Evolutionary conservation across 108 stramenopile genomes (phyloP).

Genomic region (Nitzschia inconspicua): DNA sequence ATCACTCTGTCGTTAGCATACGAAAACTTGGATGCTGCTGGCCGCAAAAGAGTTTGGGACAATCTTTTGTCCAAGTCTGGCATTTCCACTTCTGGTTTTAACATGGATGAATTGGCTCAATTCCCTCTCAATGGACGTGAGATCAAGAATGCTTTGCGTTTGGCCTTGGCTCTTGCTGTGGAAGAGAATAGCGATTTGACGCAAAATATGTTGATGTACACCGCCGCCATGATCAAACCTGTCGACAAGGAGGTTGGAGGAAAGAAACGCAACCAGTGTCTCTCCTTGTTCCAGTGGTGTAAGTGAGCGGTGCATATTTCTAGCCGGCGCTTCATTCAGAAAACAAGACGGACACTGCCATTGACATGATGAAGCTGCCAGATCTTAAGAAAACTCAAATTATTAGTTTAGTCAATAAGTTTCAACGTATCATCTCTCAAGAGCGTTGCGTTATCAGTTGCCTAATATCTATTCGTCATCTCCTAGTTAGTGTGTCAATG

Average conservation of each 20-base stretch:
- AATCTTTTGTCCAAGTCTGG: constrained; percentile 51
- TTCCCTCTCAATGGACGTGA: constrained; percentile 59
- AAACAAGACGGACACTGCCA: no score
- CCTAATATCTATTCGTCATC: no score
- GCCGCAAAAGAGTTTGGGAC: constrained; percentile 50
- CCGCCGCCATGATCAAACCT: constrained; percentile 20
- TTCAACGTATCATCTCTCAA: no score
- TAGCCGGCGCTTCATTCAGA: no score
- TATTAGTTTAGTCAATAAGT: no score
- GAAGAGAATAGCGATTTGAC: constrained; percentile 40
- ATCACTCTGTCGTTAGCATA: constrained; percentile 63
- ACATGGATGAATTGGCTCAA: constrained; percentile 44
- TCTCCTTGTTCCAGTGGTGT: no score
- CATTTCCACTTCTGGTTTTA: constrained; percentile 16
- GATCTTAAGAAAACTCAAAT: no score
- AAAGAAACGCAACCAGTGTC: no score
- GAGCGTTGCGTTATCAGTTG: no score
- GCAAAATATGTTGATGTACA: constrained; percentile 46
- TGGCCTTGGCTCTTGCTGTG: constrained; percentile 59
- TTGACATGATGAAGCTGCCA: no score
- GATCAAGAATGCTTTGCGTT: constrained; percentile 68
- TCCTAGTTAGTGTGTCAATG: constrained; percentile 33
- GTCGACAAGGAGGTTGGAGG: no score
- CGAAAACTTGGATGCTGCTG: constrained; percentile 39
- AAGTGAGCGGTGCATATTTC: no score